Base-by-base conservation (phyloP, 2,329 filamentous ascomycete genomes). In the Monosporascus sp. region DNA sequence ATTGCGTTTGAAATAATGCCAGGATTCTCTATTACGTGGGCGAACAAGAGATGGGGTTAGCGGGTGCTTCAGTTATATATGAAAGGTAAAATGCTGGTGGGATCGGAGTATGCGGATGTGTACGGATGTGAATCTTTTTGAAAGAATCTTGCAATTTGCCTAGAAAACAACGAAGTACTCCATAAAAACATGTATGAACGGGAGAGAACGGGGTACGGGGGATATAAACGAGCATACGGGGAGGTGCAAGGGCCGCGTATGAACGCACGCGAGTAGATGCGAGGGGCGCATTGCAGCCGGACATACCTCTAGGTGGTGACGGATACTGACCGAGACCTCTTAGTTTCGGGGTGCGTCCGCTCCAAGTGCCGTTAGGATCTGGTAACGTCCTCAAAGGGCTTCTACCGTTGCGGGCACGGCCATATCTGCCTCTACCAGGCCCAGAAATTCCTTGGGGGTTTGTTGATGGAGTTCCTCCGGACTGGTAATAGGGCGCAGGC, bases 1-100 rank as follows among this genome's bases (percentile, higher is more conserved):
- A 96, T 97, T 47, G 93, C 92, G 61, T 83, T 88, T 26, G 91
- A 95, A 59, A 97, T 97, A 67, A 97, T 96, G 52, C 92, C 91
- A 11, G 74, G 70, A 52, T 73, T 74, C 72, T 87, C 84, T 61
- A 60, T 69, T 69, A 60, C 51, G 52, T 22, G 38, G 52, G 40
- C 52, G 5, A 19, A 26, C 24, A 45, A 16, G 26, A 55, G 31
- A 56, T 46, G 53, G 40, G n/a, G 56, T 66, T 51, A 67, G 61
- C 46, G 57, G 56, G 17, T 50, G 52, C 31, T 48, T 38, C 48
- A 52, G 38, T 31, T 43, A 34, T 34, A 14, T 14, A 11, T 14
- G 31, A 14, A 34, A 36, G 22, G 19, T 24, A 22, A n/a, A 43
- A 41, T 37, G 41, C 34, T 26, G 27, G 17, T 20, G 31, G 16